Percentiles rank a stretch among this genome's conserved stretches.
Evolutionary conservation across 768 basidiomycete genomes (phyloP).

Genomic region (Strobilomyces dryophilus): DNA sequence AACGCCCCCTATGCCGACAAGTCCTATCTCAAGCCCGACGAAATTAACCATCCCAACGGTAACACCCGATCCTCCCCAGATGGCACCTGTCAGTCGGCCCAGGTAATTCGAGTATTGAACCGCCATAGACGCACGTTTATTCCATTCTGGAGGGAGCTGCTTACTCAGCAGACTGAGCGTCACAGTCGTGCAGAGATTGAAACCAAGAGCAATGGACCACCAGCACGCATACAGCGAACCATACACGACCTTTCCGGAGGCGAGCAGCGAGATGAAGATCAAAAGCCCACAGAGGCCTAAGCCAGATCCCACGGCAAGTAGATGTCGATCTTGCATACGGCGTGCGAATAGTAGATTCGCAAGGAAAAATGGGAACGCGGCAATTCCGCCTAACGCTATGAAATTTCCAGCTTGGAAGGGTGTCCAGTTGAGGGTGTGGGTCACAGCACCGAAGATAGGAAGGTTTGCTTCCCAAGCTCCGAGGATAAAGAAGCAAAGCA

Average conservation of each 20-base stretch:
- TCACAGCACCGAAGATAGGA: conserved; percentile 50
- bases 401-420: conserved; percentile 67
- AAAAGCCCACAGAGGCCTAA: conserved; percentile 52
- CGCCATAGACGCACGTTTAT: conserved; percentile 47
- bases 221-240: conserved; percentile 42
- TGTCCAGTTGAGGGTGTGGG: conserved; percentile 45
- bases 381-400: conserved; percentile 61
- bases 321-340: conserved; percentile 56
- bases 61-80: conserved; percentile 64
- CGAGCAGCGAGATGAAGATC: conserved; percentile 45
- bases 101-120: conserved; percentile 69
- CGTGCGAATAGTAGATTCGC: conserved; percentile 53
- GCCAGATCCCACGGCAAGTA: conserved; percentile 48
- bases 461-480: conserved; percentile 69
- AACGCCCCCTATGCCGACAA: conserved; percentile 54
- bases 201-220: conserved; percentile 59
- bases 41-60: conserved; percentile 54
- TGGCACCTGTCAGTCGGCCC: conserved; percentile 61
- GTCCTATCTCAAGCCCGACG: conserved; percentile 53
- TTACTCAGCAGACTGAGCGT: conserved; percentile 66
- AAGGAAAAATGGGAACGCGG: conserved; percentile 64
- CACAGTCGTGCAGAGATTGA: conserved; percentile 68
- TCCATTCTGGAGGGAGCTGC: conserved; percentile 62
- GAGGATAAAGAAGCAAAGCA: conserved; percentile 68
- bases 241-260: conserved; percentile 39